phyloP scores from a whole-genome alignment of 2,329 filamentous ascomycete species.

The Epicoccum sorghinum region DNA sequence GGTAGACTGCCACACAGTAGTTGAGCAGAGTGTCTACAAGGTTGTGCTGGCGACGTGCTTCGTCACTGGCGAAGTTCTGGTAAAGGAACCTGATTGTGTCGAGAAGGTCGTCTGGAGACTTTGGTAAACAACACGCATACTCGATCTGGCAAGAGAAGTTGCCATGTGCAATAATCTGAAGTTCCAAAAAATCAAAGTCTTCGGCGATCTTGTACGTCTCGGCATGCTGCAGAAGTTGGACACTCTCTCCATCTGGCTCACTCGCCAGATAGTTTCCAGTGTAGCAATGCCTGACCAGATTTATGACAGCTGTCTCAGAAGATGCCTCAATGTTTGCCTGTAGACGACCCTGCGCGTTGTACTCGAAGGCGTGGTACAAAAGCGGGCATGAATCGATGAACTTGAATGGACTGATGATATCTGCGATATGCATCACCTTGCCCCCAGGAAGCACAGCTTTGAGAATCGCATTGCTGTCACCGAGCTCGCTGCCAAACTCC shows the following conservation, averaged over 20 bases:
- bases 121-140: conserved; percentile 46
- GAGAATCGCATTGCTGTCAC: conserved; percentile 34
- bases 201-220: conserved; percentile 50
- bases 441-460: conserved; percentile 42
- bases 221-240: conserved; percentile 49
- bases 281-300: conserved; percentile 53
- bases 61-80: conserved; percentile 27
- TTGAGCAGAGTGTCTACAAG: conserved; percentile 50
- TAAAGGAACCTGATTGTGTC: conserved; percentile 49
- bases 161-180: conserved; percentile 48
- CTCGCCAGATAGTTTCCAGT: conserved; percentile 45
- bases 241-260: conserved; percentile 24
- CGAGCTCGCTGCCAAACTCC: conserved; percentile 9
- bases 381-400: conserved; percentile 48
- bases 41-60: conserved; percentile 31
- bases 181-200: conserved; percentile 48
- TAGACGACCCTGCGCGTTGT: conserved; percentile 30
- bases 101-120: conserved; percentile 49
- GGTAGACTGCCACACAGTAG: conserved; percentile 51
- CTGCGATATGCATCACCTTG: conserved; percentile 39
- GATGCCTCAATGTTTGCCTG: conserved; percentile 49
- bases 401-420: conserved; percentile 36
- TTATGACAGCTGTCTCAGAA: conserved; percentile 39
- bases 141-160: conserved; percentile 50
- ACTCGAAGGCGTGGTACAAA: conserved; percentile 50